Conservation (phyloP, 345 rosid genomes). For the Boechera stricta region DNA sequence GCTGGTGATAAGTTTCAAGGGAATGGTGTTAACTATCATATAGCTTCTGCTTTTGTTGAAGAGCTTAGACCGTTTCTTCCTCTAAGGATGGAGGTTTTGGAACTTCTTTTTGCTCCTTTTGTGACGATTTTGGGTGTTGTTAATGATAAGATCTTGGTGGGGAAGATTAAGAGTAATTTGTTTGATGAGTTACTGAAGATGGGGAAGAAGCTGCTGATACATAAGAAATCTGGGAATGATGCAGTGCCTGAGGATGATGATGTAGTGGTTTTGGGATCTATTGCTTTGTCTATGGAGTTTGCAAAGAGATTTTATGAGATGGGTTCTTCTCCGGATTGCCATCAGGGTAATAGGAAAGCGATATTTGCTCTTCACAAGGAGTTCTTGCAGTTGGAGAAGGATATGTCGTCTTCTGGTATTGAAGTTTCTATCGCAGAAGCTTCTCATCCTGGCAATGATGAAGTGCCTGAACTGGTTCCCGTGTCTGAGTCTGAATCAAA, state of each 20-base stretch:
- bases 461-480: constrained; percentile 68
- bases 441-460: constrained; percentile 42
- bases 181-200: constrained; percentile 63
- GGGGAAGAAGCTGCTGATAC: constrained; percentile 65
- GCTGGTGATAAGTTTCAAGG: constrained; percentile 66
- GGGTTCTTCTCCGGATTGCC: constrained; percentile 75
- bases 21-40: constrained; percentile 83
- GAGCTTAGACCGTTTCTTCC: constrained; percentile 80
- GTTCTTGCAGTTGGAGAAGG: constrained; percentile 82
- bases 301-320: constrained; percentile 68
- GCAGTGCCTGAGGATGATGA: constrained; percentile 56
- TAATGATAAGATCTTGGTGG: constrained; percentile 67
- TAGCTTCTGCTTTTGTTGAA: constrained; percentile 73
- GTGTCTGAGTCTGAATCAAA: constrained; percentile 34
- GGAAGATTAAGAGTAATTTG: constrained; percentile 74
- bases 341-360: constrained; percentile 86
- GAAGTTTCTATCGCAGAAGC: constrained; percentile 53
- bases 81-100: constrained; percentile 53
- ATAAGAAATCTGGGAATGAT: constrained; percentile 51
- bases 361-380: constrained; percentile 66
- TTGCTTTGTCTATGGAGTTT: constrained; percentile 62
- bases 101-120: constrained; percentile 57
- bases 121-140: constrained; percentile 58
- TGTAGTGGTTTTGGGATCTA: constrained; percentile 61
- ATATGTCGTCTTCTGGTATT: constrained; percentile 50